Conservation (phyloP, 805 yeast genomes). For the Wickerhamomyces pijperi region DNA sequence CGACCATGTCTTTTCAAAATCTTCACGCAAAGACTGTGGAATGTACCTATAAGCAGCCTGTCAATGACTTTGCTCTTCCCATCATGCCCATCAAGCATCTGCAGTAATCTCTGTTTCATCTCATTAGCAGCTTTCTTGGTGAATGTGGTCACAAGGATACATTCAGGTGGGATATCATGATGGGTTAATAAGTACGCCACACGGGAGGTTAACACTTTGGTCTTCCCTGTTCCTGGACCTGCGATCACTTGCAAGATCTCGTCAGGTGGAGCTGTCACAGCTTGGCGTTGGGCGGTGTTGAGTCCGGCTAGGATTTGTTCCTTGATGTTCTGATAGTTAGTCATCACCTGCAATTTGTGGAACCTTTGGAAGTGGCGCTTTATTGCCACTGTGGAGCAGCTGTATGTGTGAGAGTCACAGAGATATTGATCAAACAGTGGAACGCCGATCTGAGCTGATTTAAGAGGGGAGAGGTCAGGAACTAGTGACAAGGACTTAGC, state of each 20-base stretch:
- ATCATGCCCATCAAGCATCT: conserved; percentile 21
- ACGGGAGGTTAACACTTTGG: conserved; percentile 70
- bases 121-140: conserved; percentile 89
- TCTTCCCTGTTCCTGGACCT: conserved; percentile 63
- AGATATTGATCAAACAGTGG: too few species aligned
- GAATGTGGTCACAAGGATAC: conserved; percentile 79
- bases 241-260: conserved; percentile 43
- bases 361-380: too few species aligned
- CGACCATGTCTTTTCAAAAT: conserved; percentile 46
- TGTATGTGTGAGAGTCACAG: too few species aligned
- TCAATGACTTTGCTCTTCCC: conserved; percentile 19
- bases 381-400: too few species aligned
- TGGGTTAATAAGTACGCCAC: conserved; percentile 58
- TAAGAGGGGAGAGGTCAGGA: too few species aligned
- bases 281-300: conserved; percentile 32
- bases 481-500: too few species aligned
- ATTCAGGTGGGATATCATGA: conserved; percentile 42
- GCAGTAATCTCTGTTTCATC: conserved; percentile 51
- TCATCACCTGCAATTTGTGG: too few species aligned
- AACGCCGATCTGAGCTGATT: too few species aligned
- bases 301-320: conserved; percentile 11
- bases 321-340: too few species aligned
- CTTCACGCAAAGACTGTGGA: conserved; percentile 71
- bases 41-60: conserved; percentile 69
- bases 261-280: conserved; percentile 29